Evolutionary conservation across 768 basidiomycete genomes (phyloP), one percentile per base, ranked within the genome.

Genomic region (Crassisporium funariophilum): DNA sequence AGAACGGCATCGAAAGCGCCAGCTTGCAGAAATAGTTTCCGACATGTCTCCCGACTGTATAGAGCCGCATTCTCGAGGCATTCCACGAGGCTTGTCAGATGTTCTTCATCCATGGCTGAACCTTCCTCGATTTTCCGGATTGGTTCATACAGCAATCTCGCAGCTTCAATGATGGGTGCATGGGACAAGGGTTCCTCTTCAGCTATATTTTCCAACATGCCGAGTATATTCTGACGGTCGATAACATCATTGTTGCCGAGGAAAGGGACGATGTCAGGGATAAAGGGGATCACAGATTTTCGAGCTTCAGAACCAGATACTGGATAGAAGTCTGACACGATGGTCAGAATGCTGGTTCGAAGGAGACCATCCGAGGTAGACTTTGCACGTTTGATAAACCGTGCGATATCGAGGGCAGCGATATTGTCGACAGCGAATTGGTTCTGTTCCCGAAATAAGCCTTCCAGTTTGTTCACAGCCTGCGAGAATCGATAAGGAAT

Each of bases 21-120:
- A 8, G 49, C 53, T 35, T 46, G 24, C 10, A 54, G 31, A 39
- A 54, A 54, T 5, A 57, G 22, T 17, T 43, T 36, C n/a, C 42
- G 43, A 20, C 27, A 41, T 13, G 10, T 10, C 8, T 33, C 34
- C 25, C 49, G 27, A 19, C 27, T 25, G 23, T 34, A 44, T 24
- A 50, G 15, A 15, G 46, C 22, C 16, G 24, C 38, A 37, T 47
- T 50, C 27, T 54, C 53, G 41, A 57, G 51, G 17, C 49, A 19
- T 34, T 44, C 45, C n/a, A 54, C 39, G 34, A 50, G 36, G 10
- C 38, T 45, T 17, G 27, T 36, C 2, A 43, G 22, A n/a, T 43
- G 20, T 4, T 46, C 47, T 15, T 22, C 23, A 10, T 48, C 25
- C 17, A 43, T 22, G 11, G 16, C n/a, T n/a, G n/a, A n/a, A n/a